Conservation (phyloP, 805 yeast genomes). For the Yarrowia alimentaria region DNA sequence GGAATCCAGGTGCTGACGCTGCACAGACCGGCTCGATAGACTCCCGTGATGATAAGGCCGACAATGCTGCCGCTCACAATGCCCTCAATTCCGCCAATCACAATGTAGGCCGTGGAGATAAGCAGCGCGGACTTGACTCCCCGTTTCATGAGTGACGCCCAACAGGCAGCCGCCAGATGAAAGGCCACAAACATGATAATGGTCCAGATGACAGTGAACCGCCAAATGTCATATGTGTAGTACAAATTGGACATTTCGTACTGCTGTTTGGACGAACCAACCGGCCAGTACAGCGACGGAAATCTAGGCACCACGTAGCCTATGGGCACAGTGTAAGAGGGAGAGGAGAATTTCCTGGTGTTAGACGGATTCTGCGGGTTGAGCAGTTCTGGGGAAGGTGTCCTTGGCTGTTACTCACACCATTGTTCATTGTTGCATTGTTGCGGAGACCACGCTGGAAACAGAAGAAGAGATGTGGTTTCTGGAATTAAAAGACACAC, state of each 20-base stretch:
- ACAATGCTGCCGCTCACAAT: slow-evolving; percentile 69
- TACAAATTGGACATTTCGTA: slow-evolving; percentile 61
- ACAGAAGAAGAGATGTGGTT: no score
- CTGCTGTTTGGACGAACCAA: slow-evolving; percentile 38
- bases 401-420: no score
- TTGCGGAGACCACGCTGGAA: no score
- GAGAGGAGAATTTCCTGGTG: no score
- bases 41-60: slow-evolving; percentile 71
- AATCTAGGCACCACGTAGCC: slow-evolving; percentile 78
- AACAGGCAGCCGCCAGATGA: slow-evolving; percentile 61
- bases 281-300: slow-evolving; percentile 79
- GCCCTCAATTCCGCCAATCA: slow-evolving; percentile 62
- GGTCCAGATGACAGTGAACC: slow-evolving; percentile 79
- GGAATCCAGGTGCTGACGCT: slow-evolving; percentile 97
- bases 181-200: slow-evolving; percentile 63
- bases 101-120: slow-evolving; percentile 48
- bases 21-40: slow-evolving; percentile 76
- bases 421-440: no score
- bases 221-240: slow-evolving; percentile 71
- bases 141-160: slow-evolving; percentile 56
- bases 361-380: no score
- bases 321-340: slow-evolving; percentile 58
- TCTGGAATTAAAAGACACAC: no score
- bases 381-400: no score
- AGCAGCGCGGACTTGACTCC: slow-evolving; percentile 42